Base-by-base conservation (phyloP, 345 rosid species). In the Pelargonium nanum region DNA sequence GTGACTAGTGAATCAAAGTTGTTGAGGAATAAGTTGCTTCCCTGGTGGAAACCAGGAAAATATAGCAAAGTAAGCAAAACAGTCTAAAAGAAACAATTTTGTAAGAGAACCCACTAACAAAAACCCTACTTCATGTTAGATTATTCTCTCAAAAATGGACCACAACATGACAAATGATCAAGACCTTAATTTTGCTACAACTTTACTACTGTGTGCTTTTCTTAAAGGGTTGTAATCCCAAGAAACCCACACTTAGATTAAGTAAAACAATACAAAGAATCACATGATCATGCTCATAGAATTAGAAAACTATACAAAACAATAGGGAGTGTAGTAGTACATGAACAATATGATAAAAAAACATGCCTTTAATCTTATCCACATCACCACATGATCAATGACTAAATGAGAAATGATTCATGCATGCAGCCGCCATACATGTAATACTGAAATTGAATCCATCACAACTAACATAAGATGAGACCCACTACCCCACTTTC, bases 171-270 rank as follows among this genome's bases (percentile, higher is more conserved):
- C 68, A 64, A 74, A n/a, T n/a, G n/a, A 68, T 50, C 30, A 25
- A 58, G 26, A 6, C 34, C 53, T 55, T 4, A 24, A 24, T 56
- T 71, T 71, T 71, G 61, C 53, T 40, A 34, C 56, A 59, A 51
- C 72, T 68, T 70, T 67, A 62, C 26, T 63, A 28, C 58, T 26
- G 19, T 53, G 15, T 56, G 63, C 78, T 79, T 76, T 71, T 3
- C 57, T 19, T 71, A 66, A 76, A 79, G 69, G 44, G 5, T 44
- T 58, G 62, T 76, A 67, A 76, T 74, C 75, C 78, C 81, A 9
- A 71, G 58, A 64, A 56, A 52, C 71, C 63, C 62, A 70, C 61
- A 63, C 63, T 32, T 59, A 60, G 19, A 24, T 66, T 28, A 64
- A 54, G 58, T n/a, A 20, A 55, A 65, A 28, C 52, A 58, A 48